Evolutionary conservation across 331 rosid species (phyloP), one percentile per base, ranked within the genome.

Genomic region (Erythrophleum ivorense): DNA sequence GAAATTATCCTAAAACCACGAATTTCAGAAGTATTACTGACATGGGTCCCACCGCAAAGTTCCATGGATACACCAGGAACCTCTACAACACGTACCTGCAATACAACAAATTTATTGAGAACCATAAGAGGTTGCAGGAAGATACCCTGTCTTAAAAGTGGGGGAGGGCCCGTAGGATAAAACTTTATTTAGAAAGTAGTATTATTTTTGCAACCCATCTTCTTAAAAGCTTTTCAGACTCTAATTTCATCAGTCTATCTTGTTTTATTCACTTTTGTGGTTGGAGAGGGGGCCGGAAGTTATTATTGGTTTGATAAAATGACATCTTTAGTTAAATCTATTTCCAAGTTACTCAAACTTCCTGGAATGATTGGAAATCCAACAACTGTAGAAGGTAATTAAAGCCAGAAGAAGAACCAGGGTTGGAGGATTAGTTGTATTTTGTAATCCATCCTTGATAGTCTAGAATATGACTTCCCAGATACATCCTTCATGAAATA

Each of bases 11-110:
- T 93, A 89, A 95, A 93, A 66, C 97, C 98, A 55, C 98, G 97
- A 72, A 95, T 93, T 86, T 95, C 98, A 81, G 96, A 91, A 82
- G 97, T 95, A 82, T 88, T 91, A 82, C 84, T 66, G 65, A 93
- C 97, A 84, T 95, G 99, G 78, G 99, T 95, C 68, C 99, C 98
- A 8, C 99, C 97, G 75, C 98, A 95, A 77, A 95, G 99, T 88
- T 95, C 99, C 98, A 95, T 84, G 7, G 99, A 95, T 73, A 93
- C 97, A 74, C 97, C 97, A 21, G 98, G 99, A 83, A 93, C 97
- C 85, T 95, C 98, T 79, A 95, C 94, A 59, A 95, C 98, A 33
- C 97, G 97, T 78, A 95, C 98, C 98, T 95, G 83, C 80, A 87
- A 67, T 43, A 73, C 62, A 78, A 68, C 86, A 85, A 81, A 75